Evolutionary conservation across 1,139 yeast genomes (phyloP).

Genomic region (Debaryomyces robertsiae): DNA sequence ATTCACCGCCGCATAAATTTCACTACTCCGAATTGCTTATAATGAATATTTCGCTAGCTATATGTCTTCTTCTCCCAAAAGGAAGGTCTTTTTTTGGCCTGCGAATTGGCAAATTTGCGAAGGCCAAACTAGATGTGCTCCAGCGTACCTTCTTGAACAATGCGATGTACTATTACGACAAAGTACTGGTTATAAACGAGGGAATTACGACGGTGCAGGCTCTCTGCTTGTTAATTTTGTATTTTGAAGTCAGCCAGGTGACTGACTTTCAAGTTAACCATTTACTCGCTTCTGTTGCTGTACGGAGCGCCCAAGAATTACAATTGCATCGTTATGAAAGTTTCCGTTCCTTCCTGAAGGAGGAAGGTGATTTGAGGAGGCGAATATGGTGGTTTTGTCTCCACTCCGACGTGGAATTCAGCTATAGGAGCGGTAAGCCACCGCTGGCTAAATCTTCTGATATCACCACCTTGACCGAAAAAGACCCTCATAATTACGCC

Average conservation of each 20-base stretch:
- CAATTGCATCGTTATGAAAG: conserved; percentile 67
- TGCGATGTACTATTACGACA: conserved; percentile 50
- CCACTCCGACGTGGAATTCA: conserved; percentile 53
- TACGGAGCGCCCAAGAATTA: conserved; percentile 61
- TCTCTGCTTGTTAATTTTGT: conserved; percentile 45
- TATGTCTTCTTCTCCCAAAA: conserved; percentile 16
- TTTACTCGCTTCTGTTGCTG: conserved; percentile 51
- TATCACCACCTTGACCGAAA: conserved; percentile 33
- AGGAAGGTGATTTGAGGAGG: conserved; percentile 43
- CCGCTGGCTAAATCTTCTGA: conserved; percentile 56
- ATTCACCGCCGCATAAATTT: conserved; percentile 12
- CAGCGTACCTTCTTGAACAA: conserved; percentile 33
- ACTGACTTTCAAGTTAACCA: conserved; percentile 43
- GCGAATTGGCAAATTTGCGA: conserved; percentile 11
- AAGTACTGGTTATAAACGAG: conserved; percentile 50
- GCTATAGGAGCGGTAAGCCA: conserved; percentile 61
- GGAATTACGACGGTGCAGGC: conserved; percentile 55
- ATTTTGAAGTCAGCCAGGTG: conserved; percentile 47
- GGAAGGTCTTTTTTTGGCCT: not conserved
- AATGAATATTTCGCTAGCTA: conserved; percentile 34
- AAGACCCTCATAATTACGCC: too few relatives aligned
- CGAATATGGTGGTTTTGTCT: conserved; percentile 61
- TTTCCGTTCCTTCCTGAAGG: conserved; percentile 35
- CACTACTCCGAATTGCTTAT: conserved; percentile 34
- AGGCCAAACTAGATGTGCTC: conserved; percentile 17